Base-by-base conservation (phyloP, 352 stramenopile species). In the Phytophthora idaei region DNA sequence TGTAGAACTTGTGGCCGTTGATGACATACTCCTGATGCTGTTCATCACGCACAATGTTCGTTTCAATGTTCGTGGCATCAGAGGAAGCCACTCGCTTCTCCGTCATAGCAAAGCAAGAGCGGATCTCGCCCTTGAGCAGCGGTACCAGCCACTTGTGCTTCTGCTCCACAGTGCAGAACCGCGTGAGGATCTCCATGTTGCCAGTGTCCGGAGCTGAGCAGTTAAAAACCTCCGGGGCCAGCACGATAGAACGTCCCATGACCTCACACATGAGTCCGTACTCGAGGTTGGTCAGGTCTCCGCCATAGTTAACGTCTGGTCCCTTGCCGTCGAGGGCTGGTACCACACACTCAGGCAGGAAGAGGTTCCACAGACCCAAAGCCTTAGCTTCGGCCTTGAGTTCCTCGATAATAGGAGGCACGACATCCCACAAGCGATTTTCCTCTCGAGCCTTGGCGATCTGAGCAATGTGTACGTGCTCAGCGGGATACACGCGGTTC, bases 151-250 rank as follows among this genome's bases (percentile, higher is more conserved):
- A 99, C 64, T 83, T 55, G 60, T 98, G 81, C 61, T 98, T 97
- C 73, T 99, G 94, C 54, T 90, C 84, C 1, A 89, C 68, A 0
- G 90, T 98, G 46, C 90, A 97, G 66, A 98, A 99, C 49, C 82
- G 84, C 29, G 95, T 79, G n/a, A 99, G 77, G 32, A 99, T 97
- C 77, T 99, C 96, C 97, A 99, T 99, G 82, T 99, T 99, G 39
- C 97, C 97, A 7, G 97, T 99, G 74, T 99, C 97, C 0, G 97
- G 97, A 7, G 97, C 97, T 47, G 85, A 93, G 80, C 96, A 99
- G 82, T 99, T 99, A 76, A 98, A 99, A 5, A 97, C 93, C 70
- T 99, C 94, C 5, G 96, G 90, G 2, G 89, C 95, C 14, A 99
- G 55, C 29, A 98, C 62, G 2, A 95, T 70, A 5, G 87, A 96